Conservation (phyloP, 768 basidiomycete genomes). For the Hemileccinum rubropunctum region DNA sequence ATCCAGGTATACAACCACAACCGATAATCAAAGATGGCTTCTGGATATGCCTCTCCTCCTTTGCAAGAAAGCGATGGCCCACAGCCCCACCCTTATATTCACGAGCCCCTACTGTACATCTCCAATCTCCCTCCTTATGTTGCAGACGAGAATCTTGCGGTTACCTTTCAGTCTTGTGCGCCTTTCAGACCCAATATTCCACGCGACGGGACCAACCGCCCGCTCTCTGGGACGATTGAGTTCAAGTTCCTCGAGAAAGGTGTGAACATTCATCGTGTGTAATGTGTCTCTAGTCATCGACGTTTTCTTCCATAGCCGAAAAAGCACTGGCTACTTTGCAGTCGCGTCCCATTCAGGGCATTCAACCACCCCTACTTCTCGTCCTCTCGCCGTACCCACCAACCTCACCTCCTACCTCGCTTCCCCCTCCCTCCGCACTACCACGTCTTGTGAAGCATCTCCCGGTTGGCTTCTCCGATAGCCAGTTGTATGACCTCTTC, state of each 20-base stretch:
- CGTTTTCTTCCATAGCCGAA: constrained; percentile 53
- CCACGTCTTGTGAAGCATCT: constrained; percentile 86
- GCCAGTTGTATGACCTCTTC: constrained; percentile 80
- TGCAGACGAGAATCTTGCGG: constrained; percentile 72
- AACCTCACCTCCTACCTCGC: constrained; percentile 67
- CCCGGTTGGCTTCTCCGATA: constrained; percentile 63
- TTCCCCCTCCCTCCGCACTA: constrained; percentile 72
- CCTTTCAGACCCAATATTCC: constrained; percentile 79
- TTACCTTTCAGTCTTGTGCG: constrained; percentile 69
- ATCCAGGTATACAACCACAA: constrained; percentile 18
- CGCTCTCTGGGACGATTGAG: constrained; percentile 73
- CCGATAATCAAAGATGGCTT: constrained; percentile 36
- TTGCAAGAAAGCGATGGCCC: constrained; percentile 31
- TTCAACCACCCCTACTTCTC: constrained; percentile 57
- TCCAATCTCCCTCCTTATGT: constrained; percentile 72
- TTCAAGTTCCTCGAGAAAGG: constrained; percentile 83
- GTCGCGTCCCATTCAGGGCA: constrained; percentile 63
- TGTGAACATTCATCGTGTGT: constrained; percentile 33
- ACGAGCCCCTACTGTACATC: constrained; percentile 80
- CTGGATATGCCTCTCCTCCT: constrained; percentile 33
- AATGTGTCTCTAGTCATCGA: constrained; percentile 8
- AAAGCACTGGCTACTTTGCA: constrained; percentile 86
- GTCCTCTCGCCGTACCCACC: constrained; percentile 83
- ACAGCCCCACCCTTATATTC: constrained; percentile 75
- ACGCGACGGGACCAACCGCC: constrained; percentile 52